These are phyloP conservation scores for Tylopilus plumbeoviolaceoides DNA, from an alignment of 768 basidiomycete species.

Conservation along the genomic window DNA sequence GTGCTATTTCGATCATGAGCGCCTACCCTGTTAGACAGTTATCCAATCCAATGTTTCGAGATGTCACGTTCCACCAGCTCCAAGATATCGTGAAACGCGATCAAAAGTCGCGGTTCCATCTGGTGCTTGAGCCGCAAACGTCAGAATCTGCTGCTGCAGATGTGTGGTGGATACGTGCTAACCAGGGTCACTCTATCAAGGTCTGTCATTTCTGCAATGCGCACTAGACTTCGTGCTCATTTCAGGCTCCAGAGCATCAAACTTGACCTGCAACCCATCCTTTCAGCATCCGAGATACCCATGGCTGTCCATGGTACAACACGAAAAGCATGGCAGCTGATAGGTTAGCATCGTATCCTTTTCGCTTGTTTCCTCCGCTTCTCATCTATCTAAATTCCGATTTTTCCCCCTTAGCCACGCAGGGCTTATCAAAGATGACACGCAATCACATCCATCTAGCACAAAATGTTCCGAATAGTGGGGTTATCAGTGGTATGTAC, in stretches of 20 bases:
- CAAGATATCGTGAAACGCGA: slow-evolving; percentile 66
- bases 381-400: background rate
- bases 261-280: slow-evolving; percentile 60
- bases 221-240: background rate
- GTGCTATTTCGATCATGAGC: background rate
- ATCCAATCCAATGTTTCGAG: slow-evolving; percentile 61
- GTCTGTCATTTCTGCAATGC: slow-evolving; percentile 33
- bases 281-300: slow-evolving; percentile 59
- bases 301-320: slow-evolving; percentile 84
- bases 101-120: slow-evolving; percentile 60
- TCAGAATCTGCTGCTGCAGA: slow-evolving; percentile 29
- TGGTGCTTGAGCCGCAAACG: slow-evolving; percentile 47
- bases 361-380: background rate
- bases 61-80: slow-evolving; percentile 49
- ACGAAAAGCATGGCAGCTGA: slow-evolving; percentile 61
- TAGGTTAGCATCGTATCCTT: slow-evolving; percentile 44
- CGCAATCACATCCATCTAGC: slow-evolving; percentile 94
- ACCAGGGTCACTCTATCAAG: slow-evolving; percentile 86
- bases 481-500: slow-evolving; percentile 70
- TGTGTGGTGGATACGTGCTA: slow-evolving; percentile 86
- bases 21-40: slow-evolving; percentile 43
- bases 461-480: slow-evolving; percentile 62
- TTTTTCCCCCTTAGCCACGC: slow-evolving; percentile 40
- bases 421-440: slow-evolving; percentile 79
- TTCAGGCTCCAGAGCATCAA: slow-evolving; percentile 50